Percentiles rank a stretch among this genome's conserved stretches.
phyloP scores from a whole-genome alignment of 306 rosid species.

The Lupinus albus region DNA sequence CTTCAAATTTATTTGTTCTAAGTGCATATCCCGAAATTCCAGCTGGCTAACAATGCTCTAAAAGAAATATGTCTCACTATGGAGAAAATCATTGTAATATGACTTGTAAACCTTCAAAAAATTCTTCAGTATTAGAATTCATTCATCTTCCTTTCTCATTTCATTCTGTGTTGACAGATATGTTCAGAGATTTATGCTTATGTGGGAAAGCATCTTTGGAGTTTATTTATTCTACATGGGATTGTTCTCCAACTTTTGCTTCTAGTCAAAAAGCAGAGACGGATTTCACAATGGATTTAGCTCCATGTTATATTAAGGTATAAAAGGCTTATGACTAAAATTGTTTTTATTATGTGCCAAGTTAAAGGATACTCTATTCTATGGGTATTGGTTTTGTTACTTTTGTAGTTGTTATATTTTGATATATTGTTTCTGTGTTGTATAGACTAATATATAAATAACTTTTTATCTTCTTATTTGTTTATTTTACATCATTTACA shows the following conservation, averaged over 20 bases:
- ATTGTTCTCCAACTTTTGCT: slow-evolving; percentile 55
- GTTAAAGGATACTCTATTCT: slow-evolving; percentile 32
- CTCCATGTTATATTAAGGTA: slow-evolving; percentile 77
- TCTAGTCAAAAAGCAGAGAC: slow-evolving; percentile 67
- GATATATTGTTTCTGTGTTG: no score
- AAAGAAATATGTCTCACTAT: no score
- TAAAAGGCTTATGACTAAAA: slow-evolving; percentile 20
- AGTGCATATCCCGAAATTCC: no score
- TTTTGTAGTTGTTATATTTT: no score
- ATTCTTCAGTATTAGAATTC: slow-evolving; percentile 5
- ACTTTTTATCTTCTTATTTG: no score
- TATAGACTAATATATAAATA: no score
- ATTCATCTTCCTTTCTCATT: slow-evolving; percentile 22
- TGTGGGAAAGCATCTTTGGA: slow-evolving; percentile 71
- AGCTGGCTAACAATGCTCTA: no score
- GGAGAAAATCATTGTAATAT: no score
- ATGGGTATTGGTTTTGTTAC: neutral
- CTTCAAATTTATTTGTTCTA: no score
- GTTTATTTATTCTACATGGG: slow-evolving; percentile 59
- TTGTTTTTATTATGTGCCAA: slow-evolving; percentile 22
- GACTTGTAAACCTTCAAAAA: slow-evolving; percentile 21
- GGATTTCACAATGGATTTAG: slow-evolving; percentile 53
- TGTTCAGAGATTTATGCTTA: slow-evolving; percentile 59
- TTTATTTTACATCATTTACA: no score
- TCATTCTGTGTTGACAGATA: slow-evolving; percentile 54